These are phyloP conservation scores for Corynascus novoguineensis DNA, from an alignment of 495 filamentous ascomycete genomes.

Conservation along the genomic window DNA sequence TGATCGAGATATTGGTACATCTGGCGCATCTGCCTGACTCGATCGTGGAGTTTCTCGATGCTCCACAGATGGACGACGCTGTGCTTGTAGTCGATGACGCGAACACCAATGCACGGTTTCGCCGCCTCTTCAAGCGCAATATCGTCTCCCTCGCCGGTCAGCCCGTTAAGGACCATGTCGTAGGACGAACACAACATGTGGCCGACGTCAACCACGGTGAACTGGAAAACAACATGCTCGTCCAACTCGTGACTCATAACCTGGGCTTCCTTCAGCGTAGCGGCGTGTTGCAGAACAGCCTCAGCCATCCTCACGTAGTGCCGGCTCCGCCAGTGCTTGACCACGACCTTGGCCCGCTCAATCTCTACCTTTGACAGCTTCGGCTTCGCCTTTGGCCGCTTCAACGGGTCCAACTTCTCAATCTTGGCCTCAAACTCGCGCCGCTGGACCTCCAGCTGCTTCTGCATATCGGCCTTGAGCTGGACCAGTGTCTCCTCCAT, in stretches of 20 bases:
- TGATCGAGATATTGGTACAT: slow-evolving; percentile 94
- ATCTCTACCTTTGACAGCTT: slow-evolving; percentile 66
- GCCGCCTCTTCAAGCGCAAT: slow-evolving; percentile 69
- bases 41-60: slow-evolving; percentile 79
- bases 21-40: slow-evolving; percentile 87
- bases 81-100: slow-evolving; percentile 88
- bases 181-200: slow-evolving; percentile 89
- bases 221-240: slow-evolving; percentile 91
- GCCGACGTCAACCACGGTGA: slow-evolving; percentile 81
- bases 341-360: slow-evolving; percentile 56
- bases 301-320: slow-evolving; percentile 96
- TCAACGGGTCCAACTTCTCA: slow-evolving; percentile 44
- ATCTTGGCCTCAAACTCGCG: slow-evolving; percentile 66
- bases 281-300: slow-evolving; percentile 78
- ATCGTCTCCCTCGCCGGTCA: slow-evolving; percentile 83
- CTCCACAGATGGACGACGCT: slow-evolving; percentile 90
- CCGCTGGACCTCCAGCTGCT: slow-evolving; percentile 67
- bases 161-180: slow-evolving; percentile 89
- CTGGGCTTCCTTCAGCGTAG: slow-evolving; percentile 88
- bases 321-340: slow-evolving; percentile 73
- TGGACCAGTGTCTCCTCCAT: slow-evolving; percentile 80
- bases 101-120: slow-evolving; percentile 87
- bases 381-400: slow-evolving; percentile 49
- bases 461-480: slow-evolving; percentile 81
- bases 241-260: slow-evolving; percentile 97